These are phyloP conservation scores for Rhizopogon vesiculosus DNA, from an alignment of 768 basidiomycete species.

Conservation along the genomic window DNA sequence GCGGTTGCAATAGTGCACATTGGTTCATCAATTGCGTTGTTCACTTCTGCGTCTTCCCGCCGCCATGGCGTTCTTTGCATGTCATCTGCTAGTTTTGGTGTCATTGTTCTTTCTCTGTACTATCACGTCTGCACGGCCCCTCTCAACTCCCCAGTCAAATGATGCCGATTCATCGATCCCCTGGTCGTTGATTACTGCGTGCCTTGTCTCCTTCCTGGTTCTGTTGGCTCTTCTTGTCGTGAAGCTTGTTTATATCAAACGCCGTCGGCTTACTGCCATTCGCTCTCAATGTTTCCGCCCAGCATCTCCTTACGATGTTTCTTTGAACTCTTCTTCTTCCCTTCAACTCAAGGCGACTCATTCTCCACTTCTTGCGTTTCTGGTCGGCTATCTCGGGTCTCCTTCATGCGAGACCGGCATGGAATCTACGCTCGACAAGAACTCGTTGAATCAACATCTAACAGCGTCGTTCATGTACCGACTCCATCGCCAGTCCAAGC, in stretches of 20 bases:
- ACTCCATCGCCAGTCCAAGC: constrained; percentile 4
- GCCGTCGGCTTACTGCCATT: constrained; percentile 22
- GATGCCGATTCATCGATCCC: background rate
- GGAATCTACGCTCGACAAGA: constrained; percentile 9
- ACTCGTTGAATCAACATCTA: constrained; percentile 3
- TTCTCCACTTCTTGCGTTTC: constrained; percentile 8
- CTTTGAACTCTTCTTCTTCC: constrained; percentile 2
- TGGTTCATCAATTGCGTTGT: no score
- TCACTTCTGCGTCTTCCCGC: no score
- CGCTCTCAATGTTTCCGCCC: constrained; percentile 8
- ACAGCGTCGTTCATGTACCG: constrained; percentile 7
- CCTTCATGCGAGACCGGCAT: constrained; percentile 25
- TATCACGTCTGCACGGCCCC: background rate
- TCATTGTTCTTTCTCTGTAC: background rate
- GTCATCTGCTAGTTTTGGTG: background rate
- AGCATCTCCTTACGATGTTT: background rate
- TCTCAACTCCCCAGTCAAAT: background rate
- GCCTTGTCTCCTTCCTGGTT: constrained; percentile 13
- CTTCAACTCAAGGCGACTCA: background rate
- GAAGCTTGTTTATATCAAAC: constrained; percentile 24
- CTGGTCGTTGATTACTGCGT: constrained; percentile 10
- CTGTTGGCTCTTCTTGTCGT: constrained; percentile 10
- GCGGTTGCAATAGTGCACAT: no score
- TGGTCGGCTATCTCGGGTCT: constrained; percentile 27
- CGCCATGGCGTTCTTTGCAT: background rate